Evolutionary conservation across 1,284 basidiomycete species (phyloP), one percentile per base, ranked within the genome.

Genomic region (Amylostereum areolatum): DNA sequence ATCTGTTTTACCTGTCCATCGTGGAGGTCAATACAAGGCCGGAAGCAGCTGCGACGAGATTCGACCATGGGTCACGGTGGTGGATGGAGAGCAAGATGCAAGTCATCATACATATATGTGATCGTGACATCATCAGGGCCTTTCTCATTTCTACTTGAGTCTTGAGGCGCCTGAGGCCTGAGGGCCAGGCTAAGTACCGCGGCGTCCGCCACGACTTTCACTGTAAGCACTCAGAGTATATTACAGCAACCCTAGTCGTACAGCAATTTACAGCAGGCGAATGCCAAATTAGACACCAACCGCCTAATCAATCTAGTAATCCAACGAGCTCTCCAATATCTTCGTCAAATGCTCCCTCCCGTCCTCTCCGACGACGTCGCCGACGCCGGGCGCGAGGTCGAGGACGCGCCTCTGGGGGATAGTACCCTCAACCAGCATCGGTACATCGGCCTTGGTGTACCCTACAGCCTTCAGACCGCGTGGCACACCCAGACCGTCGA

Each of bases 21-120:
- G 70, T 99, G 97, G 28, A 99, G 78, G 68, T 99, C 97, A 60
- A 99, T 98, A 67, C 97, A 99, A 9, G 97, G 97, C 49, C 89
- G 79, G 71, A 99, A 99, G 45, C 78, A 58, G 46, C 59, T 63
- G 33, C 49, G 50, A 28, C 55, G 55, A 32, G 52, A 9, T 35
- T 35, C n/a, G 34, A 35, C 18, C 18, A 18, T 18, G 18, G 18
- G 18, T 18, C 18, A 18, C 18, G 18, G 18, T 18, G 18, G 18
- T 18, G 18, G 18, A 18, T 18, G 18, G 18, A 18, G 18, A 18
- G 18, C 18, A 18, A 18, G 18, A 18, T 18, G 18, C 18, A 18
- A 18, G 18, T 18, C 18, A 18, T 18, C 18, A 18, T 18, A 18
- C 18, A 18, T 18, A 18, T 18, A 18, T 18, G 18, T 18, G 18